Evolutionary conservation across 2,329 filamentous ascomycete genomes (phyloP).

Genomic region (Tolypocladium tundrense): DNA sequence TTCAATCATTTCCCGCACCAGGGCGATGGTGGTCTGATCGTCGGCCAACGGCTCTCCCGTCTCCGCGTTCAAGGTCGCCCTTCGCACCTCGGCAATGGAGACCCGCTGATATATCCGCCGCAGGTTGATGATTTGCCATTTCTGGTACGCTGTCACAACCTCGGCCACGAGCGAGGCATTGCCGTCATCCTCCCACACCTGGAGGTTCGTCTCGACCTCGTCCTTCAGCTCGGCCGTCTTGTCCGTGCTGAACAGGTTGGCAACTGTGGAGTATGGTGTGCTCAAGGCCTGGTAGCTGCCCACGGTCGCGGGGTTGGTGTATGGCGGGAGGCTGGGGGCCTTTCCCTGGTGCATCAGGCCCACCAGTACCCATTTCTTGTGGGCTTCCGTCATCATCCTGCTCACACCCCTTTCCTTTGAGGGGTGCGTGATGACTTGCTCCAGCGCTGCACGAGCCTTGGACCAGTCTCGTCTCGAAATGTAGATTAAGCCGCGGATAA

Average conservation of each 20-base stretch:
- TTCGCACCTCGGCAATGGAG: constrained; percentile 41
- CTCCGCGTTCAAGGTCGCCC: constrained; percentile 41
- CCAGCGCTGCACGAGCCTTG: constrained; percentile 51
- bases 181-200: constrained; percentile 58
- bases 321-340: constrained; percentile 42
- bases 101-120: constrained; percentile 59
- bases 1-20: constrained; percentile 46
- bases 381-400: constrained; percentile 76
- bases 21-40: constrained; percentile 31
- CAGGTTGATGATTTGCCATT: constrained; percentile 65
- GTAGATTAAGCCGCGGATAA: constrained; percentile 54
- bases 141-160: constrained; percentile 60
- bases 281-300: constrained; percentile 48
- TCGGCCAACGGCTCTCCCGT: constrained; percentile 33
- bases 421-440: constrained; percentile 58
- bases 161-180: constrained; percentile 63
- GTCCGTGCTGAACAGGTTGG: constrained; percentile 51
- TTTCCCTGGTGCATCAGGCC: constrained; percentile 62
- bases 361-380: constrained; percentile 83
- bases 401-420: constrained; percentile 52
- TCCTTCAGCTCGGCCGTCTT: constrained; percentile 47
- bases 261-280: constrained; percentile 62
- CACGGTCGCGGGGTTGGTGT: constrained; percentile 40
- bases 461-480: constrained; percentile 51
- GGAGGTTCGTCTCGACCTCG: constrained; percentile 48